Base-by-base conservation (phyloP, 2,329 filamentous ascomycete genomes). In the Fusarium piperis region DNA sequence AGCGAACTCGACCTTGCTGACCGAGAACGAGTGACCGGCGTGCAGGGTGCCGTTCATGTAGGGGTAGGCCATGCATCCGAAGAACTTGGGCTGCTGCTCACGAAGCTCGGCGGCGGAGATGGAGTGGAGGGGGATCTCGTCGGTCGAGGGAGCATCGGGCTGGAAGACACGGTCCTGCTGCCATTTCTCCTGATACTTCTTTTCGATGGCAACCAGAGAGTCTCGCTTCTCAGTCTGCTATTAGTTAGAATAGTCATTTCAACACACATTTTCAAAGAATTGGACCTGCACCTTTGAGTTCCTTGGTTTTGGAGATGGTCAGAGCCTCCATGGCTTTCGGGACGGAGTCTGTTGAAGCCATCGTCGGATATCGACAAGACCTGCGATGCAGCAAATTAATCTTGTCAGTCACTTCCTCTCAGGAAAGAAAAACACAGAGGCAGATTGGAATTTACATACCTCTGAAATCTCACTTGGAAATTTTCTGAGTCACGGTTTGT, bases 21-120 rank as follows among this genome's bases (percentile, higher is more conserved):
- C 91, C 23, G 94, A 96, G 82, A 99, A 98, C 75, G 91, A 92
- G 85, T 99, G 96, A 23, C 96, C 96, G 33, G 93, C 94, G 79
- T 98, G 95, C 28, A 97, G 87, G 67, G 90, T 93, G 71, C 94
- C 94, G 82, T 97, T 97, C 92, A 94, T 94, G 81, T 94, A 95
- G 13, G 83, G 83, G 59, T 83, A 85, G 13, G 83, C 81, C 79
- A 84, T 84, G 58, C 78, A 81, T 62, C 92, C 94, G 79, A 95
- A 97, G 87, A 95, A 97, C 84, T 98, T 98, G 74, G 95, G 95
- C 77, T 93, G 85, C 81, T 94, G 91, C 78, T 91, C 87, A 78
- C 93, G 93, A 72, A 97, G 87, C 77, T 96, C 91, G 71, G 89
- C 89, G 65, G 93, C 86, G 57, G 91, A 87, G 76, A 95, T 90